phyloP scores from a whole-genome alignment of 176 grass and related monocot species.

The bread wheat (Triticum aestivum) region DNA sequence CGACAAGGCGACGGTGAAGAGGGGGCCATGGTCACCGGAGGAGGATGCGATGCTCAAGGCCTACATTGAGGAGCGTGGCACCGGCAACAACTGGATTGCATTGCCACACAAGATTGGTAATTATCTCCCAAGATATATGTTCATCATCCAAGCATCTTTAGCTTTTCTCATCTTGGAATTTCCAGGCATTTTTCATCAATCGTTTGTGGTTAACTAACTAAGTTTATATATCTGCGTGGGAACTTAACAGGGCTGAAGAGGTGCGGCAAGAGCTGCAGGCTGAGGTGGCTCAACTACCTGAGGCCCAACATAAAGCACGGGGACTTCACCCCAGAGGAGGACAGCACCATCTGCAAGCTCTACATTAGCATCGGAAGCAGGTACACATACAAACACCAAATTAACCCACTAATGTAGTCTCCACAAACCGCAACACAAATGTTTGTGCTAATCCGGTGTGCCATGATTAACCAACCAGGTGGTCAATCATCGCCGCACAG shows the following conservation, averaged over 20 bases:
- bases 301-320: conserved; percentile 97
- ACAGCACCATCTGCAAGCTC: conserved; percentile 83
- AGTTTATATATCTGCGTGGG: neutral
- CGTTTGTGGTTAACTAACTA: neutral
- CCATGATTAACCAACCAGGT: conserved; percentile 46
- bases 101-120: conserved; percentile 82
- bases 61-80: conserved; percentile 86
- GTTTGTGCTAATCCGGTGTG: neutral
- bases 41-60: conserved; percentile 85
- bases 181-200: neutral
- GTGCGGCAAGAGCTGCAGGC: conserved; percentile 93
- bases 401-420: neutral
- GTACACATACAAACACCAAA: conserved; percentile 14
- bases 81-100: conserved; percentile 88
- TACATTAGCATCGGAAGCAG: conserved; percentile 99
- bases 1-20: conserved; percentile 90
- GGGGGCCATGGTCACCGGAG: conserved; percentile 85
- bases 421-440: neutral
- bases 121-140: too few relatives aligned
- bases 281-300: conserved; percentile 99
- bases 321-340: conserved; percentile 88
- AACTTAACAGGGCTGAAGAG: conserved; percentile 68
- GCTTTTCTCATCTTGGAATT: neutral
- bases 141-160: too few relatives aligned
- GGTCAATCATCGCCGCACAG: conserved; percentile 96